Base-by-base conservation (phyloP, 164 flowering plant species). In the Chimonanthus praecox region DNA sequence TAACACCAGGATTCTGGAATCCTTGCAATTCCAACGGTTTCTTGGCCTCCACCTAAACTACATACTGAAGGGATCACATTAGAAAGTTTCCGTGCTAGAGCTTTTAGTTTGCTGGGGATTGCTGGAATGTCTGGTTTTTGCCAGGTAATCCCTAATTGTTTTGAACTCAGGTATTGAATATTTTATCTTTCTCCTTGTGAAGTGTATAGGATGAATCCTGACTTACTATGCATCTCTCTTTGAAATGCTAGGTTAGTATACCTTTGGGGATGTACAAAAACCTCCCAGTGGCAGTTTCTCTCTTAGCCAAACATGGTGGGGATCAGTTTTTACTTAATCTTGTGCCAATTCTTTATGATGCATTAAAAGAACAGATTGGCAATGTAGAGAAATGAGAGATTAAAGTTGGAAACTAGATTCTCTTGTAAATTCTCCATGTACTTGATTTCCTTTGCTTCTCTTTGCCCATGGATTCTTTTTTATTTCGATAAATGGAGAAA, bases 81-180 rank as follows among this genome's bases (percentile, higher is more conserved):
- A 66, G 97, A 92, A 73, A 72, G 58, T 47, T 89, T 87, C 75
- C 92, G 91, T 49, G 88, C 77, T 33, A 84, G 83, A 75, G 97
- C 97, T 60, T 94, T 88, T 71, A 85, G 97, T 82, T 85, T 92
- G 87, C 84, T 89, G 9, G 88, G 97, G 64, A 83, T 94, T 71
- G 88, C 93, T 70, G 97, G 97, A 71, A 84, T 92, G 49, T 90
- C 97, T 61, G 98, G 97, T 47, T 88, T 86, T 77, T 92, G 98
- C 77, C 97, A 92, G 95, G 98, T 92, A 69, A 4, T 54, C 33
- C 7, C 48, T 48, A 6, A 15, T 47, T 47, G 7, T 21, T 15
- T 20, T 15, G 18, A 18, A 48, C 33, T 33, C 1, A 33, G 33
- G 33, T 33, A 33, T 33, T 46, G 16, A 18, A 49, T 10, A 73